Base-by-base conservation (phyloP, 257 asterid genomes). In the Solanum ossicruentum region DNA sequence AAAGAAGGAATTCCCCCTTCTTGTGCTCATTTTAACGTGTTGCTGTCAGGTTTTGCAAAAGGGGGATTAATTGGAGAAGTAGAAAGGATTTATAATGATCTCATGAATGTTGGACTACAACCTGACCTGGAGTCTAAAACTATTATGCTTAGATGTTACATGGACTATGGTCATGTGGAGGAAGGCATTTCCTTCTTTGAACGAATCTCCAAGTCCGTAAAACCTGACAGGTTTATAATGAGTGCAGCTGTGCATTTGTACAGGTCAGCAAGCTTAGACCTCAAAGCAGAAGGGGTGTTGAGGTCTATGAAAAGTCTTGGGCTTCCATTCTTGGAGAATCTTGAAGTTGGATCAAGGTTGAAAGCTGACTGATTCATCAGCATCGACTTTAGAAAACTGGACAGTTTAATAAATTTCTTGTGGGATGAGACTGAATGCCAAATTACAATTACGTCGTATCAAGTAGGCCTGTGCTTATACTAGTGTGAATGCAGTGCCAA, bases 221-320 rank as follows among this genome's bases (percentile, higher is more conserved):
- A 87, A 87, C 86, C 89, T 28, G 98, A 93, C 88, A 88, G 93
- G 91, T 95, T 92, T 84, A 85, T 91, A 75, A 84, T 89, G 91
- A 94, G 98, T 77, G 96, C 96, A 1, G 97, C 95, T 15, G 88
- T 92, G 84, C 96, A 93, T 66, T 89, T 96, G 55, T 96, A 94
- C 89, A 84, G 82, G 88, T 86, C 95, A 67, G 92, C 87, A 3
- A 83, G 89, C 83, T 85, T 89, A 28, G 94, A 86, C 56, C 49
- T 63, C 58, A 87, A 56, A 84, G 98, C 94, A 1, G 89, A 87
- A 61, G 91, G 82, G 88, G 82, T 93, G 58, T 88, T 93, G 81
- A 85, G 55, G 69, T 83, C 86, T 61, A 91, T 94, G 93, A 82
- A 87, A 32, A 80, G 83, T 21, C 57, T 55, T 32, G 93, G 90